Percentiles rank a stretch among this genome's conserved stretches.
Evolutionary conservation across 164 flowering plant species (phyloP).

Genomic region (Liriodendron chinense): DNA sequence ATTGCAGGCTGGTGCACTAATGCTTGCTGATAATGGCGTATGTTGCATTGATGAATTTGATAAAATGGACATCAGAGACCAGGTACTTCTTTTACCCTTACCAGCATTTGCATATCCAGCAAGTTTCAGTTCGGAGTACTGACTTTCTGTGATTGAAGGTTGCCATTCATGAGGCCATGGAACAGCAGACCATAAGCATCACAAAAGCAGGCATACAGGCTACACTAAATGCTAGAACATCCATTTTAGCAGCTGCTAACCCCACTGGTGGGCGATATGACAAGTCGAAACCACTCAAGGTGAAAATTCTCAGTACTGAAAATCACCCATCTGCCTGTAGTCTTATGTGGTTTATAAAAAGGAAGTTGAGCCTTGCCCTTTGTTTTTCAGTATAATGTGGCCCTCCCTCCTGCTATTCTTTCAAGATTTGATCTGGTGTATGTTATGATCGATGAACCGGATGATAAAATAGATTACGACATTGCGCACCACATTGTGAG

Average conservation of each 20-base stretch:
- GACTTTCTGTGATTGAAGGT: constrained; percentile 46
- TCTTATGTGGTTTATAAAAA: constrained; percentile 3
- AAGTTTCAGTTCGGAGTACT: constrained; percentile 12
- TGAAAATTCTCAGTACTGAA: constrained; percentile 12
- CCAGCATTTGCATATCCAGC: background rate
- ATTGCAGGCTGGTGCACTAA: constrained; percentile 91
- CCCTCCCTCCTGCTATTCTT: constrained; percentile 96
- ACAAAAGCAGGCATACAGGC: constrained; percentile 99
- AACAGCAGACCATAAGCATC: constrained; percentile 96
- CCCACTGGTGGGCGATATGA: constrained; percentile 98
- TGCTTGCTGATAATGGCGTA: constrained; percentile 97
- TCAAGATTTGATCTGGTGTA: constrained; percentile 98
- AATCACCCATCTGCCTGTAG: background rate
- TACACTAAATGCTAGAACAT: constrained; percentile 91
- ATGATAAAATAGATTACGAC: constrained; percentile 86
- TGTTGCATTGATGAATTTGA: constrained; percentile 98
- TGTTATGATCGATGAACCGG: constrained; percentile 98
- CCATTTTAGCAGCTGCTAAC: constrained; percentile 95
- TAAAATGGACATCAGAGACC: constrained; percentile 94
- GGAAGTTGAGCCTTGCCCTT: background rate
- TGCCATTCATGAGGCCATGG: constrained; percentile 99
- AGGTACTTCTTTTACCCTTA: constrained; percentile 41
- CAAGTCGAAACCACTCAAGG: constrained; percentile 92
- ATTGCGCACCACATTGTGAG: constrained; percentile 95
- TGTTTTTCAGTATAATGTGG: constrained; percentile 79